These are phyloP conservation scores for Fusarium denticulatum DNA, from an alignment of 2,329 filamentous ascomycete species.

Conservation along the genomic window DNA sequence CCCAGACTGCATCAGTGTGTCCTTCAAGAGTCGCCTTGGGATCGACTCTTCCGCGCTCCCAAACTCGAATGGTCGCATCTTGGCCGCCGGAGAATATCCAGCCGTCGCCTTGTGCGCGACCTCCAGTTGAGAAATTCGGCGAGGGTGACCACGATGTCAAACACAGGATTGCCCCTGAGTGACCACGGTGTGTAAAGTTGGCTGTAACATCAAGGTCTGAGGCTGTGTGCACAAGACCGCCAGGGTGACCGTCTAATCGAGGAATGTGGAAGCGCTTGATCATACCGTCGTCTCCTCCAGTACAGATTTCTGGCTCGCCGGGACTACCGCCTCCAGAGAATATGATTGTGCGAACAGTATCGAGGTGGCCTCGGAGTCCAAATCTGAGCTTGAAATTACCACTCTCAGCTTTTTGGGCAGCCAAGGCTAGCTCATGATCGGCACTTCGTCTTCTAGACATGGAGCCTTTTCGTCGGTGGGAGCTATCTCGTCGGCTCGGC, in stretches of 20 bases:
- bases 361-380: slow-evolving; percentile 88
- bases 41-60: slow-evolving; percentile 94
- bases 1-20: slow-evolving; percentile 96
- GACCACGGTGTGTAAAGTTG: slow-evolving; percentile 95
- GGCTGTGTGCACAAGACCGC: slow-evolving; percentile 59
- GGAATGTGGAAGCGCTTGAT: slow-evolving; percentile 98
- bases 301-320: slow-evolving; percentile 96
- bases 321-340: slow-evolving; percentile 97
- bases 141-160: slow-evolving; percentile 88
- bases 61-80: slow-evolving; percentile 91
- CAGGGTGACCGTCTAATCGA: slow-evolving; percentile 70
- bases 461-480: slow-evolving; percentile 83
- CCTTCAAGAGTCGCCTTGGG: slow-evolving; percentile 94
- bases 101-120: slow-evolving; percentile 87
- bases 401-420: slow-evolving; percentile 69
- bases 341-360: slow-evolving; percentile 92
- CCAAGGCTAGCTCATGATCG: slow-evolving; percentile 70
- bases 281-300: slow-evolving; percentile 91
- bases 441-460: slow-evolving; percentile 75
- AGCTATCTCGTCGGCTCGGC: slow-evolving; percentile 73
- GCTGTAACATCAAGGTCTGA: slow-evolving; percentile 91
- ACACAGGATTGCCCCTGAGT: slow-evolving; percentile 88
- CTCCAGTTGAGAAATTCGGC: slow-evolving; percentile 88
- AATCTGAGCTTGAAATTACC: slow-evolving; percentile 92
- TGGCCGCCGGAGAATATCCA: slow-evolving; percentile 99